These are phyloP conservation scores for Ramalina intermedia DNA, from an alignment of 495 filamentous ascomycete species.

Conservation along the genomic window DNA sequence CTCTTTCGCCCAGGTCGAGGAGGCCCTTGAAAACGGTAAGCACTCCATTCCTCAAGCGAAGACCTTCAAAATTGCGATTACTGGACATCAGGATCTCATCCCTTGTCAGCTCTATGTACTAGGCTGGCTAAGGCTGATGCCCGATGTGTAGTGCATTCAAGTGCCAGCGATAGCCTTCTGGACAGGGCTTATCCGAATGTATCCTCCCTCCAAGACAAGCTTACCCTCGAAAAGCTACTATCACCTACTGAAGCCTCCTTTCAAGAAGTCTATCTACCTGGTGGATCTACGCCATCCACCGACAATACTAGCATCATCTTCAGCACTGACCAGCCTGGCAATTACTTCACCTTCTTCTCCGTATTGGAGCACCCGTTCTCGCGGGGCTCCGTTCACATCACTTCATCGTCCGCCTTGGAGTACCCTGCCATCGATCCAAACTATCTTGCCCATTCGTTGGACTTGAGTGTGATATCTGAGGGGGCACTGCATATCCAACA, in stretches of 20 bases:
- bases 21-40: conserved; percentile 5
- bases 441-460: conserved; percentile 38
- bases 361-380: conserved; percentile 35
- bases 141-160: no score
- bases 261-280: conserved; percentile 6
- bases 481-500: conserved; percentile 4
- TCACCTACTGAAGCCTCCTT: conserved; percentile 1
- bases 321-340: conserved; percentile 6
- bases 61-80: neutral
- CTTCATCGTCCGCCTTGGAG: conserved; percentile 18
- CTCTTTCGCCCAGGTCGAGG: conserved; percentile 8
- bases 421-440: conserved; percentile 37
- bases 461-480: conserved; percentile 22
- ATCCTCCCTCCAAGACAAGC: neutral
- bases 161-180: neutral
- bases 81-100: neutral
- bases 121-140: no score
- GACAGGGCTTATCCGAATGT: neutral
- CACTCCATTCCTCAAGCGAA: neutral
- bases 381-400: conserved; percentile 43
- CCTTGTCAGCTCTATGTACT: no score
- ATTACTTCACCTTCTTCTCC: conserved; percentile 10
- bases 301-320: conserved; percentile 8
- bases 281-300: neutral
- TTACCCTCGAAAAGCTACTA: conserved; percentile 6